phyloP scores from a whole-genome alignment of 2,329 filamentous ascomycete species.

The Epicoccum sorghinum region DNA sequence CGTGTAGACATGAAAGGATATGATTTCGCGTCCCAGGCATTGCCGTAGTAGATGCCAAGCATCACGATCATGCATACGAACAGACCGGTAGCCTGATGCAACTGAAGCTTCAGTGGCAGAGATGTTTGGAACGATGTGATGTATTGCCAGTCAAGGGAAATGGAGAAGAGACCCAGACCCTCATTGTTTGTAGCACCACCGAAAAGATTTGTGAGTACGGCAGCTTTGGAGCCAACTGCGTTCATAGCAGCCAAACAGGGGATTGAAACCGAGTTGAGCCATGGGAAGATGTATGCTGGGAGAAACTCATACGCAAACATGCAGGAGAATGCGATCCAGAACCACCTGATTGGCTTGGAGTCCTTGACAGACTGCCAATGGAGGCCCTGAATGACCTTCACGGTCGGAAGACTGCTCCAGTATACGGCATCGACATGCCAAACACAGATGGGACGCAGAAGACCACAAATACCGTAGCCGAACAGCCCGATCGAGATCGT shows the following conservation, averaged over 20 bases:
- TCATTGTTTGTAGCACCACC: slow-evolving; percentile 23
- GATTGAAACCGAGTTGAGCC: slow-evolving; percentile 25
- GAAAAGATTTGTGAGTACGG: slow-evolving; percentile 20
- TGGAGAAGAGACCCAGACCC: slow-evolving; percentile 16
- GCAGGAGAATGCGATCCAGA: slow-evolving; percentile 24
- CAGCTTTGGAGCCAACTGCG: slow-evolving; percentile 20
- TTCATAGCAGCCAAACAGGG: slow-evolving; percentile 23
- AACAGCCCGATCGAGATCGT: slow-evolving; percentile 24
- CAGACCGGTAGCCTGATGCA: slow-evolving; percentile 19
- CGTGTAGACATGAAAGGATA: slow-evolving; percentile 25
- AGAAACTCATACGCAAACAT: slow-evolving; percentile 26
- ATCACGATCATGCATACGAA: slow-evolving; percentile 19
- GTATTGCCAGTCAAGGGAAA: slow-evolving; percentile 27
- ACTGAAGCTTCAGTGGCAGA: slow-evolving; percentile 21
- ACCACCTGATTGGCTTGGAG: slow-evolving; percentile 23
- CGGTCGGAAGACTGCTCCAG: slow-evolving; percentile 24
- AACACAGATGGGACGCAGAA: slow-evolving; percentile 22
- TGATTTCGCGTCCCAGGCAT: slow-evolving; percentile 20
- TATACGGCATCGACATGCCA: slow-evolving; percentile 26
- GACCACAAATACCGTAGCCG: slow-evolving; percentile 22
- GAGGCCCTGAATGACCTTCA: slow-evolving; percentile 24
- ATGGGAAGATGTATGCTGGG: slow-evolving; percentile 25
- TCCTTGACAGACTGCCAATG: slow-evolving; percentile 24
- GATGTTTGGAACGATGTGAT: slow-evolving; percentile 25
- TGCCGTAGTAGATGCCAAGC: slow-evolving; percentile 23